Percentiles rank a stretch among this genome's conserved stretches.
Conservation (phyloP, 1,284 basidiomycete species). For the Ceratobasidium papillatum region DNA sequence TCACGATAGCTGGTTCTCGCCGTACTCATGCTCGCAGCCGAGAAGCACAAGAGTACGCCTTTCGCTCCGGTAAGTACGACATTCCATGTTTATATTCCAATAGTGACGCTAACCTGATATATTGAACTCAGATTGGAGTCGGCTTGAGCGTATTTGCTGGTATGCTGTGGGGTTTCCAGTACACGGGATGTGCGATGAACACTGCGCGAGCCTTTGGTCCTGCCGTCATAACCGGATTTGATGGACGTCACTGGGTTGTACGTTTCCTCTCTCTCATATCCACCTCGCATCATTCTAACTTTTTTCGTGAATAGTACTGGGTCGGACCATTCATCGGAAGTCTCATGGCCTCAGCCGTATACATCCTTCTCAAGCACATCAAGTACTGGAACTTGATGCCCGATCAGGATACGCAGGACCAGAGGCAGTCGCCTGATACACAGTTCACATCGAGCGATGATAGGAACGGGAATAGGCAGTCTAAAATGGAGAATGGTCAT, state of each 20-base stretch:
- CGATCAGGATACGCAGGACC: conserved; percentile 59
- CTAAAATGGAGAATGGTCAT: no score
- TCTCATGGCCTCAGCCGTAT: conserved; percentile 51
- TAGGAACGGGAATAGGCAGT: no score
- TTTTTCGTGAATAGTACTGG: conserved; percentile 44
- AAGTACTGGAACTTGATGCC: conserved; percentile 65
- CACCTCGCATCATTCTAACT: neutral
- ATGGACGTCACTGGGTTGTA: conserved; percentile 55
- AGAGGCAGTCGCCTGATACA: conserved; percentile 35
- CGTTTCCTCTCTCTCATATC: no score
- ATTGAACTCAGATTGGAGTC: conserved; percentile 63
- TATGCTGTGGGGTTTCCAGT: conserved; percentile 67
- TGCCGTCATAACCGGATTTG: conserved; percentile 70
- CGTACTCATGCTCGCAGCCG: conserved; percentile 41
- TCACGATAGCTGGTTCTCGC: conserved; percentile 14
- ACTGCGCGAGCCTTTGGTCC: conserved; percentile 81
- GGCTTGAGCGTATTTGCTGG: conserved; percentile 75
- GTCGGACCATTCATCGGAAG: conserved; percentile 52
- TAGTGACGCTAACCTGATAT: neutral
- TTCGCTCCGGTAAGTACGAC: conserved; percentile 36
- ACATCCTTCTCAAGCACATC: conserved; percentile 53
- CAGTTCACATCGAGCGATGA: no score
- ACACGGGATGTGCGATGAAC: conserved; percentile 71
- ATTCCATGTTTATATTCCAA: neutral
- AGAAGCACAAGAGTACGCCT: conserved; percentile 42